Evolutionary conservation across 2,329 filamentous ascomycete species (phyloP), one percentile per base, ranked within the genome.

Genomic region (Bipolaris victoriae): DNA sequence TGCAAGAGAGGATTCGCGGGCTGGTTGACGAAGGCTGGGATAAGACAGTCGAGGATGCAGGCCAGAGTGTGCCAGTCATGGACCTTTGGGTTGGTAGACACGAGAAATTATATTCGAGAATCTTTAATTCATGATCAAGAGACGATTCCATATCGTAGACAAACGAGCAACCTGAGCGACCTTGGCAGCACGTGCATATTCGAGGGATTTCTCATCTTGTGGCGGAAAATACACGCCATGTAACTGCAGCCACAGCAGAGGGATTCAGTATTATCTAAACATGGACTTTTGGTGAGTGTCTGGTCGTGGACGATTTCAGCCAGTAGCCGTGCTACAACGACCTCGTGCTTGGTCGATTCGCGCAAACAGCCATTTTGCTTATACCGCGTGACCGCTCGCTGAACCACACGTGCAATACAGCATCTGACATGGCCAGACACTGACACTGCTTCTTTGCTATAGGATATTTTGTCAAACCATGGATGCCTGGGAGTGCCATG

Each of bases 41-140:
- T 13, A 85, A 80, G 55, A 73, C 67, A 1, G 79, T 88, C 0
- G 87, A 90, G 55, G 84, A 88, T 61, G 90, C 90, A 3, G 90
- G 88, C 5, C 90, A 94, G 79, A 87, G 81, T 53, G 87, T 92
- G 60, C 91, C 91, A 1, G 84, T 88, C 1, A 87, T 94, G 84
- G 91, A 95, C 78, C 74, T 95, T 31, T 95, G 91, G 90, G 83
- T 92, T 69, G 91, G 91, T 3, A 83, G 91, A 71, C 91, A 95
- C 75, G 91, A 95, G 81, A 80, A 91, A 72, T 75, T 95, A 62
- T 95, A 95, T 75, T 93, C 90, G 57, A 86, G 91, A 66, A 94
- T 95, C 52, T 95, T 95, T 72, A 95, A 95, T 77, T 93, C 90
- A 67, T 94, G 70, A 67, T 5, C 2, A 31, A 18, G 9, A 9